Evolutionary conservation across 2,329 filamentous ascomycete genomes (phyloP), one percentile per base, ranked within the genome.

Genomic region (Hansfordia pulvinata): DNA sequence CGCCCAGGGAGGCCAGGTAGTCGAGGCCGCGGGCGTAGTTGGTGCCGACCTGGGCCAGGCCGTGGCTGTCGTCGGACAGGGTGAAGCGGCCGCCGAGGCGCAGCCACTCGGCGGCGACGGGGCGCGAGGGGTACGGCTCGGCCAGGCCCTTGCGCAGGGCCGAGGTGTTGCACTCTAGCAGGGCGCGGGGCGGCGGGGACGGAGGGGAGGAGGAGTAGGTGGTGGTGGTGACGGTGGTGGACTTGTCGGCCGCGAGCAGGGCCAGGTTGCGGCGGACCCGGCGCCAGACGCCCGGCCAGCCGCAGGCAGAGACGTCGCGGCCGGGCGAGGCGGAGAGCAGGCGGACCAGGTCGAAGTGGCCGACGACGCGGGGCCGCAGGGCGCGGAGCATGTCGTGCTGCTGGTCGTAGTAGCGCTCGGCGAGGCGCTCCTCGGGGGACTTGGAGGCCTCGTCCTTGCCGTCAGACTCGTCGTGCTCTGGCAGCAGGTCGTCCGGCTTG

Each of bases 51-150:
- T 98, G 88, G 3, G 69, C 78, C 31, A 84, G 68, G 20, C 82
- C 82, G 56, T 98, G 90, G 49, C 85, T 93, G 53, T 98, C 90
- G 50, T 98, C 90, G 6, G 83, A 93, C 40, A 98, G 65, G 28
- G 84, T 92, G 52, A 96, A 93, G 33, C 69, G 70, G 14, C 90
- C 86, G 14, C 76, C 76, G 41, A 82, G 63, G 6, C 53, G 54
- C 28, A 85, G 45, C 59, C 84, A 93, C 47, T 72, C 77, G 64
- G 82, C 65, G 40, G 84, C 84, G 43, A 98, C 78, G 40, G 72
- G 63, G 28, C 69, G 64, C 35, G 74, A 74, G 1, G 90, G 90
- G 60, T 98, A 98, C 23, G 88, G 84, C 59, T 96, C 85, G 12
- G 60, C 68, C 53, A 96, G 69, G 5, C 88, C 90, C 59, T 98